These are phyloP conservation scores for Volvox carteri DNA, from an alignment of 163 green algal genomes.

Conservation along the genomic window DNA sequence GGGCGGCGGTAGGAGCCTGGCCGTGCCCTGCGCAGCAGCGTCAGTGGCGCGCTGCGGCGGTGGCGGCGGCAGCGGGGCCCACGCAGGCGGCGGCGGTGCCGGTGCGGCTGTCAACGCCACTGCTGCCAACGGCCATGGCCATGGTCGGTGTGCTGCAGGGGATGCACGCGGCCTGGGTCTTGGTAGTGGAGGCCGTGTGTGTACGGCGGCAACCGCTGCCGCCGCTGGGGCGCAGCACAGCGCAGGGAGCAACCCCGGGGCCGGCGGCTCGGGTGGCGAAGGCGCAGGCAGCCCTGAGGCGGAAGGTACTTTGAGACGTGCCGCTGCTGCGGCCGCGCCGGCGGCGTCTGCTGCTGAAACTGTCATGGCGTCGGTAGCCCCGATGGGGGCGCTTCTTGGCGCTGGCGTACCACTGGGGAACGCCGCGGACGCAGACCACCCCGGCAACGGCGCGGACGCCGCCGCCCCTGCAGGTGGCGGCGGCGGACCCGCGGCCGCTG, in stretches of 20 bases:
- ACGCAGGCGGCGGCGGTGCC: not conserved
- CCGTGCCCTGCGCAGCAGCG: not conserved
- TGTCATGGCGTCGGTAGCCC: slow-evolving; percentile 8
- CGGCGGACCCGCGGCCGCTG: not conserved
- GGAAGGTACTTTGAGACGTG: not conserved
- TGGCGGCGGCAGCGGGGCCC: not conserved
- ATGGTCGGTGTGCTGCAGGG: not conserved
- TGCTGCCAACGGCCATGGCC: too few species aligned
- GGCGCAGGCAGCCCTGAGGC: slow-evolving; percentile 13
- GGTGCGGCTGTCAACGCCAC: not conserved
- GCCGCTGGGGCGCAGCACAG: slow-evolving; percentile 27
- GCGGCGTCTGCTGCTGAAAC: slow-evolving; percentile 17
- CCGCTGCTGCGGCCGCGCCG: not conserved
- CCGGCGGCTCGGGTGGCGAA: not conserved
- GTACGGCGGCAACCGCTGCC: not conserved
- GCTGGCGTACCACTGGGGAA: not conserved
- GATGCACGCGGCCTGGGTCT: not conserved
- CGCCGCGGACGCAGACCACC: not conserved
- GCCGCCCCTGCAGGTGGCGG: not conserved
- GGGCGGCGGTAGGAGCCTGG: not conserved
- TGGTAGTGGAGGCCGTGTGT: not conserved
- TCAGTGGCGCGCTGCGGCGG: not conserved
- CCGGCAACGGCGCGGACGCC: not conserved
- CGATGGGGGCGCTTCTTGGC: not conserved
- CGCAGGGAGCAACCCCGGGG: not conserved